Conservation (phyloP, 768 basidiomycete genomes). For the Tricholoma bakamatsutake region DNA sequence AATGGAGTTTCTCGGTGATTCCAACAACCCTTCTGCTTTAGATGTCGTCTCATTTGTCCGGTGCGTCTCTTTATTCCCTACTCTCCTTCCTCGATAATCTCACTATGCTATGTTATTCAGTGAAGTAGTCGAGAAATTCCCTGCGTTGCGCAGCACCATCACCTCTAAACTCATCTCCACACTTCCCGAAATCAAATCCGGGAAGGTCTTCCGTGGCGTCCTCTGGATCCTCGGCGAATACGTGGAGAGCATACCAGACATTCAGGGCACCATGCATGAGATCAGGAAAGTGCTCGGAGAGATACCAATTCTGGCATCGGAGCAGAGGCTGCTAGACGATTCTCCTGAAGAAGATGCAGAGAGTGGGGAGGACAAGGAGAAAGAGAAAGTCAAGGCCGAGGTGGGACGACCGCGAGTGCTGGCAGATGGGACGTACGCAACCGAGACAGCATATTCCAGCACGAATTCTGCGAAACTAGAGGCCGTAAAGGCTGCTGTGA, state of each 20-base stretch:
- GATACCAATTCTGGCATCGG: conserved; percentile 93
- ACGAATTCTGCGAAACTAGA: conserved; percentile 61
- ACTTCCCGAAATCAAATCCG: conserved; percentile 85
- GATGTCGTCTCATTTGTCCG: conserved; percentile 80
- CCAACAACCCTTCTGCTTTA: conserved; percentile 90
- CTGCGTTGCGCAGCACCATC: conserved; percentile 73
- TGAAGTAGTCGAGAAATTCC: conserved; percentile 98
- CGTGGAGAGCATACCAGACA: conserved; percentile 59
- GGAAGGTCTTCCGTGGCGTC: conserved; percentile 94
- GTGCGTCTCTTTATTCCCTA: conserved; percentile 16
- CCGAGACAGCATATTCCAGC: conserved; percentile 84
- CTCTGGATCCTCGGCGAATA: conserved; percentile 99
- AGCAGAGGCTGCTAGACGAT: conserved; percentile 79
- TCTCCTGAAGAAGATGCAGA: conserved; percentile 45
- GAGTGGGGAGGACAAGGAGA: conserved; percentile 42
- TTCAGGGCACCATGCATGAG: conserved; percentile 68
- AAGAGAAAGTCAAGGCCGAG: conserved; percentile 40
- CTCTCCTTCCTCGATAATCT: not conserved
- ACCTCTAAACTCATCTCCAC: conserved; percentile 80
- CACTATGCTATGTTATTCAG: conserved; percentile 26
- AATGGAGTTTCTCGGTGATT: conserved; percentile 93
- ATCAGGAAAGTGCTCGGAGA: conserved; percentile 87
- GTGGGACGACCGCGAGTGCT: conserved; percentile 69
- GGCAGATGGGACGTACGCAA: conserved; percentile 97
- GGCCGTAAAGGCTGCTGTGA: conserved; percentile 78